Conservation (phyloP, 1,139 yeast genomes). For the Hyphopichia khmerensis region DNA sequence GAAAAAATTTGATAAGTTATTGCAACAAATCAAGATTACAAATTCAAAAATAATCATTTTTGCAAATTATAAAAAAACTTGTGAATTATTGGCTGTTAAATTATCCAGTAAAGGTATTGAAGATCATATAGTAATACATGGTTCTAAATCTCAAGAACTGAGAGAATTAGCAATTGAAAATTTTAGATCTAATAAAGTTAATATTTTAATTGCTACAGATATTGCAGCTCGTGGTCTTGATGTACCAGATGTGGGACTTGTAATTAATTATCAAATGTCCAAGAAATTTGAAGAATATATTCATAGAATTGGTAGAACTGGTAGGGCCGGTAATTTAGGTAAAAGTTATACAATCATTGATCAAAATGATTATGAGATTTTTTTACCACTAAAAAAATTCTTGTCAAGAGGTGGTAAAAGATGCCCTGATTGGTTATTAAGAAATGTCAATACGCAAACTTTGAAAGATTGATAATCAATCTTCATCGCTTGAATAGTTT, state of each 20-base stretch:
- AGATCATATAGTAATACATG: conserved; percentile 69
- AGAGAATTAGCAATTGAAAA: conserved; percentile 76
- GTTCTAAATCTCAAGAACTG: conserved; percentile 82
- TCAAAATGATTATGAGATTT: conserved; percentile 53
- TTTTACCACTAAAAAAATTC: conserved; percentile 52
- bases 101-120: conserved; percentile 45
- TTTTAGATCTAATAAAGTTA: conserved; percentile 59
- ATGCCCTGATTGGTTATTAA: conserved; percentile 52
- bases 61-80: conserved; percentile 72
- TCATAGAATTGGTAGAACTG: conserved; percentile 95
- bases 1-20: conserved; percentile 22
- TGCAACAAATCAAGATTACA: conserved; percentile 18
- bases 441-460: conserved; percentile 16
- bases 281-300: conserved; percentile 77
- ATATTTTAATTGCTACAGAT: conserved; percentile 84
- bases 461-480: conserved; percentile 17
- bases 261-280: conserved; percentile 84
- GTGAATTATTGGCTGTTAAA: conserved; percentile 60
- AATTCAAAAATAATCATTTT: conserved; percentile 68
- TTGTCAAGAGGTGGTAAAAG: conserved; percentile 48
- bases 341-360: conserved; percentile 70
- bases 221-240: conserved; percentile 98
- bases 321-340: conserved; percentile 87
- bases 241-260: conserved; percentile 80
- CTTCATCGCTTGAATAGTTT: conserved; percentile 25